Conservation (phyloP, 768 basidiomycete species). For the Omphalotus guepiniiformis region DNA sequence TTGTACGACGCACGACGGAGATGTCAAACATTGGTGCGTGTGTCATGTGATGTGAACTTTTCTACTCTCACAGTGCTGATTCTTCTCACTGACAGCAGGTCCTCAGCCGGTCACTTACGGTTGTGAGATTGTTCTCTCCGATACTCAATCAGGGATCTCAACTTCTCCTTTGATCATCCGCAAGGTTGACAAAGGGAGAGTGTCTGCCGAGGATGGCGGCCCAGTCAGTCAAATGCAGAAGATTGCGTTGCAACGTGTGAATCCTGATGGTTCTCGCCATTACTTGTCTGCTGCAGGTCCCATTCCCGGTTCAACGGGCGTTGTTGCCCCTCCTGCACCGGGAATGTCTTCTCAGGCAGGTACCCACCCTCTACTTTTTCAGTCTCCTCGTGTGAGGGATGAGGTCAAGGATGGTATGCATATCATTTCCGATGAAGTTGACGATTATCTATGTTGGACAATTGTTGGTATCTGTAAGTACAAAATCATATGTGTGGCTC, state of each 20-base stretch:
- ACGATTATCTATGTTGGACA: constrained; percentile 94
- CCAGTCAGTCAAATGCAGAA: constrained; percentile 97
- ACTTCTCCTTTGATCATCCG: constrained; percentile 85
- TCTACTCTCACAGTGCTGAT: constrained; percentile 34
- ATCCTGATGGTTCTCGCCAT: constrained; percentile 77
- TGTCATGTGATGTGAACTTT: constrained; percentile 49
- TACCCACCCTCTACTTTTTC: constrained; percentile 77
- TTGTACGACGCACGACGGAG: constrained; percentile 72
- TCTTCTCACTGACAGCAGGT: constrained; percentile 44
- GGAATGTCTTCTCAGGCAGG: constrained; percentile 73
- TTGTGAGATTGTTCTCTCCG: constrained; percentile 81
- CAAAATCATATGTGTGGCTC: constrained; percentile 9
- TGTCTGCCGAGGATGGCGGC: constrained; percentile 83
- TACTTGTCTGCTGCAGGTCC: constrained; percentile 89
- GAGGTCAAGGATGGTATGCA: constrained; percentile 76
- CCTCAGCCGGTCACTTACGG: constrained; percentile 90
- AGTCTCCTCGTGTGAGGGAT: constrained; percentile 74
- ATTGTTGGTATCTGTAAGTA: constrained; percentile 90
- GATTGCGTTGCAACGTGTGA: constrained; percentile 83
- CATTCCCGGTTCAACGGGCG: constrained; percentile 69
- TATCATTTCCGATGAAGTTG: constrained; percentile 81
- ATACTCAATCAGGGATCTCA: constrained; percentile 79
- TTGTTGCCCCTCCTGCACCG: constrained; percentile 65
- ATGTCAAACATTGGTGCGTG: constrained; percentile 60
- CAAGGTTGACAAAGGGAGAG: constrained; percentile 88